phyloP scores from a whole-genome alignment of 768 basidiomycete genomes.

The Hortiboletus campestris region DNA sequence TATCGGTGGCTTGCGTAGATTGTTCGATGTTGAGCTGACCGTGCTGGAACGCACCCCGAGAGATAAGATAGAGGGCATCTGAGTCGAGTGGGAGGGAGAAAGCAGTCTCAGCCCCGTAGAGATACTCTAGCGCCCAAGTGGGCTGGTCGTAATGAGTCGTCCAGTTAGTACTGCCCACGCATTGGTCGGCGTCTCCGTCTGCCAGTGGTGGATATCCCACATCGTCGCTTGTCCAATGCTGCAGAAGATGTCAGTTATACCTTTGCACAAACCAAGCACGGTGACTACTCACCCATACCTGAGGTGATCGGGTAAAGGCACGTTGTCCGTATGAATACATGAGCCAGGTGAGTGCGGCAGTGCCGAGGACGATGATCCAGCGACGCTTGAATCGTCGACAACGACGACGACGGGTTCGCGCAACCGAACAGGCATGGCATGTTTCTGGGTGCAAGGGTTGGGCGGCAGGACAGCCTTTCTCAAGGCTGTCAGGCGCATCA shows the following conservation, averaged over 20 bases:
- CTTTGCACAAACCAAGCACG: neutral
- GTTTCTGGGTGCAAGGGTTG: conserved; percentile 1
- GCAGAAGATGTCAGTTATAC: neutral
- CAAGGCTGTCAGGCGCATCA: conserved; percentile 7
- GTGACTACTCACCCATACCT: conserved; percentile 9
- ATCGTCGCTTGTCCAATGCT: conserved; percentile 7
- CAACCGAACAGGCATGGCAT: neutral
- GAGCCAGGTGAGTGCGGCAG: conserved; percentile 13
- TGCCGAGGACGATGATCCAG: conserved; percentile 7
- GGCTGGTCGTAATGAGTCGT: conserved; percentile 25
- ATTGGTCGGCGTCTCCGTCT: conserved; percentile 10
- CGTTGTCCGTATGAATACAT: conserved; percentile 4
- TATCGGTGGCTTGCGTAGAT: conserved; percentile 28
- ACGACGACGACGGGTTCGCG: neutral
- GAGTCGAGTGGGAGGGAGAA: conserved; percentile 32
- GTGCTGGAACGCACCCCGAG: conserved; percentile 28
- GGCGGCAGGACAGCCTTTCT: conserved; percentile 17
- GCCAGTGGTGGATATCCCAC: neutral
- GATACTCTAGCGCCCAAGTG: conserved; percentile 18
- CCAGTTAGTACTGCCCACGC: conserved; percentile 20
- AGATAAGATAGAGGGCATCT: conserved; percentile 30
- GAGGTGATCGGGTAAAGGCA: neutral
- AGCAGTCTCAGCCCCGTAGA: conserved; percentile 24
- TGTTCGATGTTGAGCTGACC: conserved; percentile 31
- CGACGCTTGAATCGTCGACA: conserved; percentile 8